Evolutionary conservation across 768 basidiomycete genomes (phyloP), one percentile per base, ranked within the genome.

Genomic region (Rhizopogon vesiculosus): DNA sequence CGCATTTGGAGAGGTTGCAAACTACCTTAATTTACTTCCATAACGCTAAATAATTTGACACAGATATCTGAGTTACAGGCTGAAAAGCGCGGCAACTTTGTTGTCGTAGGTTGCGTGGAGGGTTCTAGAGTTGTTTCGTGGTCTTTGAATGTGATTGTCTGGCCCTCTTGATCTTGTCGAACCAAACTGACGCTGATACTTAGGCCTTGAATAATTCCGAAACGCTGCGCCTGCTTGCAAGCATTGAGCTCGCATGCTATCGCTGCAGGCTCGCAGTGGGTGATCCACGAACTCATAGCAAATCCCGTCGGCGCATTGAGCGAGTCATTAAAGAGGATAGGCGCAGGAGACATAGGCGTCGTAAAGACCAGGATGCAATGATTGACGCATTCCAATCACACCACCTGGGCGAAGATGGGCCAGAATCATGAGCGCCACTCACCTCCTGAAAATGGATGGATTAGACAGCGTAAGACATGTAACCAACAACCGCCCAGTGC

Each of bases 81-180:
- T 16, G 91, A 93, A 71, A 89, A 89, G 71, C 81, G 91, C 59
- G 91, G 91, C 51, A 92, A 91, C 67, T 93, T 93, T 64, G 85
- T 93, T 19, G 89, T 93, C 28, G 81, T 93, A 53, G 86, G 87
- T 42, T 87, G 86, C 54, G 83, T 93, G 19, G 88, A 92, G 56
- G 84, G 83, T 19, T 66, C 76, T 41, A 82, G 80, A 42, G 90
- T 93, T 41, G 75, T 92, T 33, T 92, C 91, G 13, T 93, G 90
- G 89, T 92, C 91, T 31, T 67, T 92, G 56, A 91, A 92, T 64
- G 90, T 90, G 62, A 54, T 84, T 66, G 13, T 7, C 43, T 54
- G 18, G 13, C 42, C 38, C 38, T 45, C 15, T 40, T 43, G 42
- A 50, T 57, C 40, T 43, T 42, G 42, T 42, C 46, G 31, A 45